phyloP scores from a whole-genome alignment of 2,329 filamentous ascomycete genomes.

The Aspergillus fumigatus region DNA sequence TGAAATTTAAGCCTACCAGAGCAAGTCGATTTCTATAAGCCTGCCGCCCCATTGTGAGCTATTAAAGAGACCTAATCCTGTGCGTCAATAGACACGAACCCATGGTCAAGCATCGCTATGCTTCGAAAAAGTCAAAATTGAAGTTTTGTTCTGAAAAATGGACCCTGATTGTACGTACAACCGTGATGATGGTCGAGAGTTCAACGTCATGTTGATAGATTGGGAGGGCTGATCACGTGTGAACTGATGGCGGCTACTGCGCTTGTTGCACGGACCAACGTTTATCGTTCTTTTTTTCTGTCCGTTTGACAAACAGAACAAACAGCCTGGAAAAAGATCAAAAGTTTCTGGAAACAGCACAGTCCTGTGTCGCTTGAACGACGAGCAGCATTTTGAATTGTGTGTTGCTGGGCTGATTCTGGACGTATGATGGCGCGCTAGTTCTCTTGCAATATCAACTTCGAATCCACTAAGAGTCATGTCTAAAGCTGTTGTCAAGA shows the following conservation, averaged over 20 bases:
- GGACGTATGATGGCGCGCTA: constrained; percentile 18
- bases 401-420: constrained; percentile 12
- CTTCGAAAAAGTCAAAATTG: background rate
- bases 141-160: background rate
- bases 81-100: background rate
- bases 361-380: constrained; percentile 10
- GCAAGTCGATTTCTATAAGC: constrained; percentile 43
- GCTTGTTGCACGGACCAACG: constrained; percentile 25
- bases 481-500: constrained; percentile 62
- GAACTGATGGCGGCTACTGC: constrained; percentile 15
- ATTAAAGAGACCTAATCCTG: background rate
- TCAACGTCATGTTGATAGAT: background rate
- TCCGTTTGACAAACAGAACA: constrained; percentile 25
- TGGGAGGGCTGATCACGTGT: constrained; percentile 8
- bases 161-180: background rate
- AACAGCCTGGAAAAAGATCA: constrained; percentile 32
- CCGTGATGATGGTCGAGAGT: constrained; percentile 2
- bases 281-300: constrained; percentile 20
- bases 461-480: constrained; percentile 20
- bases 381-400: constrained; percentile 9
- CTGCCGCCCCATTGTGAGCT: constrained; percentile 39
- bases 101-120: background rate
- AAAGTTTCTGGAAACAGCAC: constrained; percentile 26
- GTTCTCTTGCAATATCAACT: background rate
- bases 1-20: constrained; percentile 35